Evolutionary conservation across 805 yeast species (phyloP).

Genomic region (Yarrowia porcina): DNA sequence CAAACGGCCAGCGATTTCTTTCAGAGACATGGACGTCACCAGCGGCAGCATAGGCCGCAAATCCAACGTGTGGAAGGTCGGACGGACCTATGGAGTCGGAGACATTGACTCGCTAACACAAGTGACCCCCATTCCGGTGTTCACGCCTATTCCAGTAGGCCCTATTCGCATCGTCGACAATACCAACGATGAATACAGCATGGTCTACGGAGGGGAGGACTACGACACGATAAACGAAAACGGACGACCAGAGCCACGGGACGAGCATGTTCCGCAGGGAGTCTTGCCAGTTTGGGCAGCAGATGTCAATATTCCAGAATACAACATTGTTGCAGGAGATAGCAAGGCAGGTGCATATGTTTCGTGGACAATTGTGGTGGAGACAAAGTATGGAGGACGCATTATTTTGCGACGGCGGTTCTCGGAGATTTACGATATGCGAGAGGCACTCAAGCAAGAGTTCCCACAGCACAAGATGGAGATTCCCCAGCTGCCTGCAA

Average conservation of each 20-base stretch:
- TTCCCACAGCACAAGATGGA: slow-evolving; percentile 42
- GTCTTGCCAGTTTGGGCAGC: slow-evolving; percentile 40
- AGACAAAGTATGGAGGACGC: slow-evolving; percentile 37
- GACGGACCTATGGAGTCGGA: slow-evolving; percentile 13
- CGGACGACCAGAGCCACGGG: slow-evolving; percentile 20
- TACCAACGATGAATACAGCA: slow-evolving; percentile 20
- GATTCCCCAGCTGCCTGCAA: slow-evolving; percentile 49
- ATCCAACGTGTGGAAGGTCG: slow-evolving; percentile 17
- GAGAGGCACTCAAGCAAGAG: slow-evolving; percentile 40
- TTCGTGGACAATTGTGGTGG: slow-evolving; percentile 43
- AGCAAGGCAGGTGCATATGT: slow-evolving; percentile 43
- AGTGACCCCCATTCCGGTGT: slow-evolving; percentile 13
- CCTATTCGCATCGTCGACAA: slow-evolving; percentile 31
- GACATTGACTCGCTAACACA: slow-evolving; percentile 21
- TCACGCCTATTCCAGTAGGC: slow-evolving; percentile 27
- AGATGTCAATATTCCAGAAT: slow-evolving; percentile 41
- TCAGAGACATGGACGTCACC: slow-evolving; percentile 1
- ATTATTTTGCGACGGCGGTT: slow-evolving; percentile 58
- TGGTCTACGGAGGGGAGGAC: slow-evolving; percentile 25
- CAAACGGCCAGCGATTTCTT: slow-evolving; percentile 1
- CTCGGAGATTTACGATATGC: slow-evolving; percentile 56
- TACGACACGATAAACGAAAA: slow-evolving; percentile 12
- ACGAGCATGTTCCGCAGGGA: slow-evolving; percentile 31
- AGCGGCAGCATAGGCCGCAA: slow-evolving; percentile 13
- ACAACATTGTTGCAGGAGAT: slow-evolving; percentile 42